These are phyloP conservation scores for Acaromyces ingoldii DNA, from an alignment of 1,284 basidiomycete genomes.

Conservation along the genomic window DNA sequence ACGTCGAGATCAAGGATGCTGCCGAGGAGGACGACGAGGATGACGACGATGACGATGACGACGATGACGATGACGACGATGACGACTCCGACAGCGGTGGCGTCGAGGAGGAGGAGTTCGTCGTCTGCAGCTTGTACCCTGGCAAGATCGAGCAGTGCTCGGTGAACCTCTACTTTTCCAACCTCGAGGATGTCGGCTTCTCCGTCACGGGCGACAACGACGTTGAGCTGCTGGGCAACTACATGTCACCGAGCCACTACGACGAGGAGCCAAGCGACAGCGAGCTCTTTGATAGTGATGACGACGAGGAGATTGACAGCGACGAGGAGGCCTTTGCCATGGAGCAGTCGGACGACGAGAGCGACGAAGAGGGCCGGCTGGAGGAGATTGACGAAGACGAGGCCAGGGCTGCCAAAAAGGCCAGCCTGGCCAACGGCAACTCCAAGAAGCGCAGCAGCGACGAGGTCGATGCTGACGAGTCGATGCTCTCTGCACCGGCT, in stretches of 20 bases:
- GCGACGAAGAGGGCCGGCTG: constrained; percentile 58
- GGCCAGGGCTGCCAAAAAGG: constrained; percentile 18
- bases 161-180: constrained; percentile 62
- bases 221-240: constrained; percentile 84
- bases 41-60: constrained; percentile 31
- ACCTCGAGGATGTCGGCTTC: constrained; percentile 63
- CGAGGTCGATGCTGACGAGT: constrained; percentile 52
- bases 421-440: constrained; percentile 49
- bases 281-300: constrained; percentile 53
- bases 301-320: constrained; percentile 58
- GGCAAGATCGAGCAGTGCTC: constrained; percentile 68
- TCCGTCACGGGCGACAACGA: constrained; percentile 77
- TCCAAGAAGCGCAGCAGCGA: constrained; percentile 62
- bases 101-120: constrained; percentile 56
- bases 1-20: constrained; percentile 57
- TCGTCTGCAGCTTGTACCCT: constrained; percentile 56
- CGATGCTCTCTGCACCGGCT: constrained; percentile 5
- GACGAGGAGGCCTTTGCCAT: constrained; percentile 50
- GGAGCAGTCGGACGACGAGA: constrained; percentile 51
- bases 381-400: constrained; percentile 52
- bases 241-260: constrained; percentile 59
- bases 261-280: constrained; percentile 55
- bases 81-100: too few species aligned
- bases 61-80: constrained; percentile 47
- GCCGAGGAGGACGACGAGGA: constrained; percentile 53